Evolutionary conservation across 495 filamentous ascomycete species (phyloP).

Genomic region (Penicillium ucsense): DNA sequence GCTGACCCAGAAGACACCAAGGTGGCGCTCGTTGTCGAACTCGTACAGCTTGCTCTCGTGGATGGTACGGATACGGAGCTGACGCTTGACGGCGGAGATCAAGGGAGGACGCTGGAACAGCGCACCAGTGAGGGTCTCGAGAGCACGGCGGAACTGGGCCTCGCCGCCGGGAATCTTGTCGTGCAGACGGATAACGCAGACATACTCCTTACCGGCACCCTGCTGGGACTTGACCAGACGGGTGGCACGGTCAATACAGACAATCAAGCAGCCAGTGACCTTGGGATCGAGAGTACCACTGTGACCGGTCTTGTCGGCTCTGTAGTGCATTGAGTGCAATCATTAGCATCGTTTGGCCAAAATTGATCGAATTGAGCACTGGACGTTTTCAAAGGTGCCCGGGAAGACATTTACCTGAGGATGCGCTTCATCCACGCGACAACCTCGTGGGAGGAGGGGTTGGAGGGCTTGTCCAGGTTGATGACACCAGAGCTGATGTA

Average conservation of each 20-base stretch:
- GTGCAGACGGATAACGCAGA: slow-evolving; percentile 82
- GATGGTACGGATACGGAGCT: slow-evolving; percentile 93
- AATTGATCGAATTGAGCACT: neutral
- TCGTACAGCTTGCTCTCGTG: slow-evolving; percentile 91
- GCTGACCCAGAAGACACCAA: slow-evolving; percentile 99
- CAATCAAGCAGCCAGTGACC: slow-evolving; percentile 89
- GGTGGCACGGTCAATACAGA: slow-evolving; percentile 91
- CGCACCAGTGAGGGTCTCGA: slow-evolving; percentile 90
- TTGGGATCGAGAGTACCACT: slow-evolving; percentile 95
- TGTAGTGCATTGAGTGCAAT: slow-evolving; percentile 16
- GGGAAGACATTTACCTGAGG: slow-evolving; percentile 51
- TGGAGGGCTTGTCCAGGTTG: slow-evolving; percentile 96
- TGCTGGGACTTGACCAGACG: slow-evolving; percentile 97
- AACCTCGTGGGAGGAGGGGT: slow-evolving; percentile 95
- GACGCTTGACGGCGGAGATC: slow-evolving; percentile 97
- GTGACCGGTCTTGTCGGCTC: slow-evolving; percentile 94
- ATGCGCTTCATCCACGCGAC: slow-evolving; percentile 99
- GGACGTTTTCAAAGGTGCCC: neutral
- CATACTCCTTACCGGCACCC: slow-evolving; percentile 87
- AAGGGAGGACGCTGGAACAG: slow-evolving; percentile 95
- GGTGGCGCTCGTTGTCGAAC: slow-evolving; percentile 93
- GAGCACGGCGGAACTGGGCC: slow-evolving; percentile 76
- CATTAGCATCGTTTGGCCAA: slow-evolving; percentile 10
- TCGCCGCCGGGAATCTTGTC: slow-evolving; percentile 86
- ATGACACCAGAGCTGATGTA: slow-evolving; percentile 96